A percentile compares a stretch with the other conserved stretches of the same genome.
phyloP scores from a whole-genome alignment of 345 rosid species.

The Citrus cavaleriei region DNA sequence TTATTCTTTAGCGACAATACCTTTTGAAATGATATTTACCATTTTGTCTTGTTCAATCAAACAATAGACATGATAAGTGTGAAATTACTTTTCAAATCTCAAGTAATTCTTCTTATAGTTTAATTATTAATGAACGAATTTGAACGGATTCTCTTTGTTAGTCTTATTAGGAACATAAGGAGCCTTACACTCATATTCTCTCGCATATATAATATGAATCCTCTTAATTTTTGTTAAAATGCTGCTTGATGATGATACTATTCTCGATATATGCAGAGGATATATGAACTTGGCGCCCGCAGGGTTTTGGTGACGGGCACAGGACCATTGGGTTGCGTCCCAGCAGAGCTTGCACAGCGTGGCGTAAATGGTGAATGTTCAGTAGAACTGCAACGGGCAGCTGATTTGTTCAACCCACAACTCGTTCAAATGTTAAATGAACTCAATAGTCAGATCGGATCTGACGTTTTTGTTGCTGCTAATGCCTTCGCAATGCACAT shows the following conservation, averaged over 20 bases:
- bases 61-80: neutral
- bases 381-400: slow-evolving; percentile 53
- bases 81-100: too few species aligned
- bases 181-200: neutral
- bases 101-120: too few species aligned
- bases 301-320: slow-evolving; percentile 81
- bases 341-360: slow-evolving; percentile 67
- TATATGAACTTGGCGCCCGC: slow-evolving; percentile 71
- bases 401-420: slow-evolving; percentile 65
- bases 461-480: slow-evolving; percentile 49
- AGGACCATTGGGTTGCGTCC: slow-evolving; percentile 83
- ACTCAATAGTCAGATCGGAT: slow-evolving; percentile 51
- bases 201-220: neutral
- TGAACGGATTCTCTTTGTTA: too few species aligned
- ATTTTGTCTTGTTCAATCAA: neutral
- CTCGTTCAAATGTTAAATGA: slow-evolving; percentile 43
- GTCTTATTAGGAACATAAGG: neutral
- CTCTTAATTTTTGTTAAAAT: neutral
- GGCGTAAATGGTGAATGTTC: slow-evolving; percentile 73
- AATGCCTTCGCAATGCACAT: slow-evolving; percentile 48
- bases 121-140: too few species aligned
- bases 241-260: neutral
- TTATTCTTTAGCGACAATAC: neutral
- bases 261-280: slow-evolving; percentile 33
- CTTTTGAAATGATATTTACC: neutral